These are phyloP conservation scores for Boletus rubropictus DNA, from an alignment of 768 basidiomycete species.

Conservation along the genomic window DNA sequence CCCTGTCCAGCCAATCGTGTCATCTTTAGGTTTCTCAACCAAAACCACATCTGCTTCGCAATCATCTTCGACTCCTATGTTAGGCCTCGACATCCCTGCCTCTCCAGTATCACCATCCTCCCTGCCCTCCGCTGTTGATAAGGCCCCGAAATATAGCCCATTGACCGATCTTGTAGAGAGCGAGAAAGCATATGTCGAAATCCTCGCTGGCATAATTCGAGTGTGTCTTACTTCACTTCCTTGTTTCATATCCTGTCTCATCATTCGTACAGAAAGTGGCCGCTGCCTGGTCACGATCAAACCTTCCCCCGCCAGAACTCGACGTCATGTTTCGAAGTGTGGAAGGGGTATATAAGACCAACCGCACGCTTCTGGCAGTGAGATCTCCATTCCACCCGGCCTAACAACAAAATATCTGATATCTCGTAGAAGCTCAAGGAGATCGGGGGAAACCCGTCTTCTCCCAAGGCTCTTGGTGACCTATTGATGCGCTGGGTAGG, in stretches of 20 bases:
- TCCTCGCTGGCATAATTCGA: constrained; percentile 84
- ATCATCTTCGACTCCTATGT: constrained; percentile 9
- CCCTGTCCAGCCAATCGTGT: constrained; percentile 2
- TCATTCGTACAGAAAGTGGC: constrained; percentile 72
- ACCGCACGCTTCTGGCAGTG: constrained; percentile 73
- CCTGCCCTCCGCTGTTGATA: constrained; percentile 35
- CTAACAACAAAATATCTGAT: constrained; percentile 7
- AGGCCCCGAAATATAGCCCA: constrained; percentile 68
- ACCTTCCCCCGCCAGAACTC: constrained; percentile 87
- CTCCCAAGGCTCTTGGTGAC: constrained; percentile 91
- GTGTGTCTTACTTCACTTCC: constrained; percentile 42
- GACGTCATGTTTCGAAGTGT: constrained; percentile 94
- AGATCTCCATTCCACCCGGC: not conserved
- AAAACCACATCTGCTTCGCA: not conserved
- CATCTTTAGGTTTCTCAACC: constrained; percentile 23
- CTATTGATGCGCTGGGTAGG: constrained; percentile 95
- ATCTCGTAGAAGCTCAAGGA: constrained; percentile 79
- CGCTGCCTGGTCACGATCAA: constrained; percentile 93
- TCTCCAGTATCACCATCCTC: constrained; percentile 19
- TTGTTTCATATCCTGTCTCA: constrained; percentile 6
- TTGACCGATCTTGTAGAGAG: constrained; percentile 90
- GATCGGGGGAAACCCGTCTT: constrained; percentile 86
- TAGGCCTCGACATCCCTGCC: constrained; percentile 22
- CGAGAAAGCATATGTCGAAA: constrained; percentile 88
- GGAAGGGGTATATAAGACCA: constrained; percentile 89